Evolutionary conservation across 2,329 filamentous ascomycete genomes (phyloP), one percentile per base, ranked within the genome.

Genomic region (Ophiostoma piceae): DNA sequence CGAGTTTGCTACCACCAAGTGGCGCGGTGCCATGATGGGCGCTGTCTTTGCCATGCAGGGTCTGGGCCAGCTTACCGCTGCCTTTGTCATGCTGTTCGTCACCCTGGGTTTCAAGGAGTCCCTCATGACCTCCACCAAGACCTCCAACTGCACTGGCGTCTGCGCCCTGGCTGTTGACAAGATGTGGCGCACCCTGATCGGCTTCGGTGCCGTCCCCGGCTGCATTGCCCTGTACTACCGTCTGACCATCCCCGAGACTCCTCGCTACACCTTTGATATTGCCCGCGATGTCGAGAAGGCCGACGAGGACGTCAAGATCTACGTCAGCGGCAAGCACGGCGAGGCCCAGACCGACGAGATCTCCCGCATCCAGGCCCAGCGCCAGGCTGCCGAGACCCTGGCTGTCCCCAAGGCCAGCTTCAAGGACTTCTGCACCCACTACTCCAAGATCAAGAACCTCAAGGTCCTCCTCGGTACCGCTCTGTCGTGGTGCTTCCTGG

Each of bases 41-140:
- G 84, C 90, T 19, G 92, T 95, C 69, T 95, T 95, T 76, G 90
- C 91, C 74, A 94, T 94, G 90, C 92, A 96, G 78, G 91, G 92
- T 73, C 85, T 95, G 68, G 92, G 92, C 26, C 92, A 95, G 79
- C 88, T 95, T 69, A 83, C 83, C 35, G 91, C 90, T 67, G 90
- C 90, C 66, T 85, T 94, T 39, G 83, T 95, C 73, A 90, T 92
- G 78, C 82, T 95, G 66, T 91, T 94, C 75, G 85, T 91, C 70
- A 90, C 89, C 0, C 81, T 88, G 16, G 89, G 88, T 66, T 93
- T 92, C 83, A 90, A 88, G 79, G 80, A 84, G 19, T 86, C 87
- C 5, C 84, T 92, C 0, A 75, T 82, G 67, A 79, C 79, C 0
- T 85, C 87, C 16, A 76, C 81, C 37, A 81, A 80, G 5, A 82